A percentile compares a stretch with the other conserved stretches of the same genome.
These are phyloP conservation scores for Massarina eburnea DNA, from an alignment of 2,329 filamentous ascomycete species.

Conservation along the genomic window DNA sequence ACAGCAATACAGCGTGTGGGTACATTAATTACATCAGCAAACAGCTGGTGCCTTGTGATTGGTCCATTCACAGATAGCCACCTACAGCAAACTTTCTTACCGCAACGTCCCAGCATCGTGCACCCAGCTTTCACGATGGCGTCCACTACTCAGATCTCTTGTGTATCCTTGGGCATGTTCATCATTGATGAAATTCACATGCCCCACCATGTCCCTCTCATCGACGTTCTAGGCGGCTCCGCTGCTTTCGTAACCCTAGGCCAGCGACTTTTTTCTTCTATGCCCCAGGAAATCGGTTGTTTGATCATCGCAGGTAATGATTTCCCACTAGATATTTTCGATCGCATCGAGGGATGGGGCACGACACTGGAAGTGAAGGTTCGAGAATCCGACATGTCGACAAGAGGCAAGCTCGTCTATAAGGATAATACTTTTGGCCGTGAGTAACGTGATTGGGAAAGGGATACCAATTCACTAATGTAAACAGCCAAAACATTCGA, in stretches of 20 bases:
- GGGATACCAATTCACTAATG: neutral
- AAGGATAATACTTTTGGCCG: slow-evolving; percentile 24
- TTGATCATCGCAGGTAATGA: slow-evolving; percentile 21
- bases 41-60: neutral
- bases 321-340: slow-evolving; percentile 13
- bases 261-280: slow-evolving; percentile 12
- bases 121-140: neutral
- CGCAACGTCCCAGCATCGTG: neutral
- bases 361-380: slow-evolving; percentile 13
- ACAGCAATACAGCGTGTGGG: too few relatives aligned
- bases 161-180: slow-evolving; percentile 25
- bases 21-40: neutral
- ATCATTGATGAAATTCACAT: slow-evolving; percentile 25
- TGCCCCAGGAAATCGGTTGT: slow-evolving; percentile 14
- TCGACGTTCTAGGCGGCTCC: slow-evolving; percentile 22
- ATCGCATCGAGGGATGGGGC: slow-evolving; percentile 10
- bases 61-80: neutral
- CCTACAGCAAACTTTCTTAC: neutral
- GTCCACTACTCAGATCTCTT: neutral
- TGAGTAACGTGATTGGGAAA: slow-evolving; percentile 7
- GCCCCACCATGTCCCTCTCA: slow-evolving; percentile 11
- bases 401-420: slow-evolving; percentile 20
- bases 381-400: slow-evolving; percentile 4
- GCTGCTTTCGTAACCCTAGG: slow-evolving; percentile 17
- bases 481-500: slow-evolving; percentile 20